Conservation (phyloP, 225 moss, liverwort and hornwort genomes). For the Bryoerythrophyllum caledonicum region DNA sequence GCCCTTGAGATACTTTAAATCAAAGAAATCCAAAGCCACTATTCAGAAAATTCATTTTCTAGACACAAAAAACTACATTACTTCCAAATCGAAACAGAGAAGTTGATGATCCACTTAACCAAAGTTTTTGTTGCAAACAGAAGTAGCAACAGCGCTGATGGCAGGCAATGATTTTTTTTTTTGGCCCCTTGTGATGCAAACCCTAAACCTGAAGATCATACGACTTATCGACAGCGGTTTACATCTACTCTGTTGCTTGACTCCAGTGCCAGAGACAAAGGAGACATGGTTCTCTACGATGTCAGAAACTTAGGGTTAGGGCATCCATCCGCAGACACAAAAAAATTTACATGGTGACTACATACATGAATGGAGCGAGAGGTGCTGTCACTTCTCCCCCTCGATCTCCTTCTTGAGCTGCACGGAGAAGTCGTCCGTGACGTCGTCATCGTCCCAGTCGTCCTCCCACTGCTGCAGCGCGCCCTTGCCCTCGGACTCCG, state of each 20-base stretch:
- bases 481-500: background rate
- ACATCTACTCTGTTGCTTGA: background rate
- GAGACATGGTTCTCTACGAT: background rate
- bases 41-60: too few species aligned
- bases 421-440: constrained; percentile 1
- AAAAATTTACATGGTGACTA: background rate
- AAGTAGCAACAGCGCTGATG: too few species aligned
- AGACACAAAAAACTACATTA: too few species aligned
- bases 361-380: background rate
- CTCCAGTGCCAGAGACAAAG: background rate
- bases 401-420: constrained; percentile 3
- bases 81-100: too few species aligned
- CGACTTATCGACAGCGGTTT: background rate
- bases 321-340: background rate
- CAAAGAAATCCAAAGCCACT: too few species aligned
- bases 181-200: background rate
- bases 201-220: background rate
- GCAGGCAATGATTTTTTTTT: background rate
- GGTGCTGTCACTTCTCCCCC: background rate
- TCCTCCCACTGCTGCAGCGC: background rate
- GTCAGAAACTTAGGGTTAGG: background rate
- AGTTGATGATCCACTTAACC: too few species aligned
- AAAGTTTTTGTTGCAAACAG: too few species aligned
- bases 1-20: too few species aligned
- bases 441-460: background rate